Evolutionary conservation across 1,284 basidiomycete genomes (phyloP), one percentile per base, ranked within the genome.

Genomic region (Laetiporus sulphureus): DNA sequence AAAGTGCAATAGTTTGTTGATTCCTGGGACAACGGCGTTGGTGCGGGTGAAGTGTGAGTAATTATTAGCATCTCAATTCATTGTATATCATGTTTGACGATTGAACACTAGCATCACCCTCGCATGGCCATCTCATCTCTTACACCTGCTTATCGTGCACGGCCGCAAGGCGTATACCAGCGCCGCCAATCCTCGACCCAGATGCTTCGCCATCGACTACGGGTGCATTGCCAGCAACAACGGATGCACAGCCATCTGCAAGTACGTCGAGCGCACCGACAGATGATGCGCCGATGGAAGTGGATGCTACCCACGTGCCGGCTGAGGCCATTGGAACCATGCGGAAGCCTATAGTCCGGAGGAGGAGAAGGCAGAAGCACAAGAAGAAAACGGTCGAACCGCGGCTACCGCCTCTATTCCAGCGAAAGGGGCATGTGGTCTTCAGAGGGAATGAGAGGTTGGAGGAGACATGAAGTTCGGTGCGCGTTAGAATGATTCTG

Each of bases 11-110:
- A 61, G 67, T 0, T 67, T 83, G 2, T 67, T 91, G 4, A 55
- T 88, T 2, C 81, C 85, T 1, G 89, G 88, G 7, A 49, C 72
- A 2, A 81, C 83, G 1, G 72, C 75, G 0, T 67, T 66, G 5
- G 72, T 87, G 10, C 75, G 86, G 5, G 61, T 85, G 4, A 76
- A 77, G 62, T 61, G 88, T 84, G 48, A 30, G 75, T 65, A 3
- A 15, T 36, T 35, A 36, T 15, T 15, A 27, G 4, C 7, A 4
- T 15, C 23, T 31, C 31, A 42, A 8, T 8, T 22, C 7, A 36
- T 4, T 22, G 4, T 23, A 2, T 22, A 6, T 38, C 16, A 16
- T n/a, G 16, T 21, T 10, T 8, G 31, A 29, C 39, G 12, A 40
- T 15, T 29, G 5, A 47, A 27, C 25, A 25, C 30, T 36, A 83